phyloP scores from a whole-genome alignment of 2,329 filamentous ascomycete species.

The Diplodia seriata region DNA sequence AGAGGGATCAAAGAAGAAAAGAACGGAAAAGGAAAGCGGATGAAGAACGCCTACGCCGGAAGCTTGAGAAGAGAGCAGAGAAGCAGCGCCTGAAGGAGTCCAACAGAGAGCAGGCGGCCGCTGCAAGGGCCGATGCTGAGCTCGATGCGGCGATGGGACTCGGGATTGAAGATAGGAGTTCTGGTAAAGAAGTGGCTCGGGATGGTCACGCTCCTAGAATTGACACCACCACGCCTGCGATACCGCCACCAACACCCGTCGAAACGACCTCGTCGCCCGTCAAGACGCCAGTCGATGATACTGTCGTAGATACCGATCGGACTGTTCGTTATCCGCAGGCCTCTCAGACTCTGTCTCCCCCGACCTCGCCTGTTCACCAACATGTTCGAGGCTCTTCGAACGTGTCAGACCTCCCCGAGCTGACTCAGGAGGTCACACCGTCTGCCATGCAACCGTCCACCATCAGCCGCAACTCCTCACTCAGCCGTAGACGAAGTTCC shows the following conservation, averaged over 20 bases:
- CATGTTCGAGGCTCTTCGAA: conserved; percentile 58
- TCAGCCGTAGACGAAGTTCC: conserved; percentile 42
- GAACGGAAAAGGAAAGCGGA: conserved; percentile 76
- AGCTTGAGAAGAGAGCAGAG: conserved; percentile 71
- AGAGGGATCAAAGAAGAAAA: conserved; percentile 80
- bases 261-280: conserved; percentile 35
- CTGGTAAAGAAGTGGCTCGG: neutral
- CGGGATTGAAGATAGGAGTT: conserved; percentile 61
- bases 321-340: conserved; percentile 53
- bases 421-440: conserved; percentile 51
- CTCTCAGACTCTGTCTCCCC: conserved; percentile 22
- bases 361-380: conserved; percentile 49
- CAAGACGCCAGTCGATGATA: conserved; percentile 53
- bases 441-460: conserved; percentile 48
- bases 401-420: conserved; percentile 60
- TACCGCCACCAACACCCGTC: conserved; percentile 5
- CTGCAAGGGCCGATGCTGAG: conserved; percentile 47
- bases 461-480: conserved; percentile 40
- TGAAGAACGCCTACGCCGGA: conserved; percentile 69
- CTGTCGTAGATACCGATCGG: conserved; percentile 58
- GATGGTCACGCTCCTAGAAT: conserved; percentile 10
- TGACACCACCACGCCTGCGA: conserved; percentile 7
- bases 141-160: conserved; percentile 52
- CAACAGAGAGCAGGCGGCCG: conserved; percentile 64
- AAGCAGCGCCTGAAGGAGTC: conserved; percentile 62